These are phyloP conservation scores for Periconia sp. DNA, from an alignment of 2,329 filamentous ascomycete species.

Conservation along the genomic window DNA sequence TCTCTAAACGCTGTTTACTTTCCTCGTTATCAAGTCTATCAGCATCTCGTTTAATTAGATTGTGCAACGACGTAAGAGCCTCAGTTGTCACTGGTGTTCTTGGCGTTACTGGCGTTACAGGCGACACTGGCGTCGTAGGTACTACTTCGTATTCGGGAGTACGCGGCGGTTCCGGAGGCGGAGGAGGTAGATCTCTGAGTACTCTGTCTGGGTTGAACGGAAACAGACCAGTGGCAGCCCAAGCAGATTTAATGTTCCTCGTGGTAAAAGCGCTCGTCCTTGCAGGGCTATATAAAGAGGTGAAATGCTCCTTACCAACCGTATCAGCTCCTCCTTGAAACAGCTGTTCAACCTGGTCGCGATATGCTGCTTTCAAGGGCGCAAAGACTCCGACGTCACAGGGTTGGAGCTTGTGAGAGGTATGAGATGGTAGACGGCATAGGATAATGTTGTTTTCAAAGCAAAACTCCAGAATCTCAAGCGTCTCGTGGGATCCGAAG, in stretches of 20 bases:
- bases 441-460: constrained; percentile 40
- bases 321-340: constrained; percentile 21
- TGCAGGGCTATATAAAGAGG: constrained; percentile 26
- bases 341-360: constrained; percentile 27
- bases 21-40: not conserved
- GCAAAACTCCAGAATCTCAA: constrained; percentile 39
- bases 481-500: constrained; percentile 44
- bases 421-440: constrained; percentile 7
- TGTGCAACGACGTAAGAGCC: constrained; percentile 12
- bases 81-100: constrained; percentile 25
- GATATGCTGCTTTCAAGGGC: constrained; percentile 12
- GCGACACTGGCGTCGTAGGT: too few species aligned
- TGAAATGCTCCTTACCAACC: constrained; percentile 32
- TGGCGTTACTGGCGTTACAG: too few species aligned
- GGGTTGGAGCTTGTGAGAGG: constrained; percentile 18
- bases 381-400: constrained; percentile 12
- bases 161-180: constrained; percentile 19
- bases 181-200: constrained; percentile 31
- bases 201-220: constrained; percentile 35
- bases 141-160: constrained; percentile 2
- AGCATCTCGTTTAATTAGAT: not conserved
- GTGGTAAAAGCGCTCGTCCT: constrained; percentile 22
- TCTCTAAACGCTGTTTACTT: too few species aligned
- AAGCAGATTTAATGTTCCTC: constrained; percentile 37
- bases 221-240: constrained; percentile 25